A percentile compares a stretch with the other conserved stretches of the same genome.
These are phyloP conservation scores for Crataegus laevigata DNA, from an alignment of 306 rosid genomes.

Conservation along the genomic window DNA sequence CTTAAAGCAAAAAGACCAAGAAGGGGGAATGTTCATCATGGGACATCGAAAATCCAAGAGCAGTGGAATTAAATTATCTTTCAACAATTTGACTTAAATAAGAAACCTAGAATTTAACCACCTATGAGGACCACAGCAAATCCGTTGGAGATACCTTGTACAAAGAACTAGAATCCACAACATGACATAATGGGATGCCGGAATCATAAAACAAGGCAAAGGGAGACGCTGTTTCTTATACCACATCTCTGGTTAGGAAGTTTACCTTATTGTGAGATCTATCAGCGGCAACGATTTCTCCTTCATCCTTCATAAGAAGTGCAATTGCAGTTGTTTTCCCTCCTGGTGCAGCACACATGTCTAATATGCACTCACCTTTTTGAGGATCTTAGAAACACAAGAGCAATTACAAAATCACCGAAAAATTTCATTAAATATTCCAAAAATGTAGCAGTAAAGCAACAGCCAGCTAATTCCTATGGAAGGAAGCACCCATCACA, in stretches of 20 bases:
- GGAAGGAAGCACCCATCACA: not conserved
- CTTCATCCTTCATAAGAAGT: conserved; percentile 83
- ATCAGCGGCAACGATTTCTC: conserved; percentile 85
- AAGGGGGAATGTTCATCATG: not conserved
- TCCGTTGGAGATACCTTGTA: not conserved
- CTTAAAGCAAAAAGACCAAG: not conserved
- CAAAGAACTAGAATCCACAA: not conserved
- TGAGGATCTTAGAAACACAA: conserved; percentile 61
- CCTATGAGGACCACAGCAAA: not conserved
- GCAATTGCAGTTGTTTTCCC: conserved; percentile 98
- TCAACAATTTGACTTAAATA: not conserved
- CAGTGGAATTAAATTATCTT: not conserved
- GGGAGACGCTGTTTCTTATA: not conserved
- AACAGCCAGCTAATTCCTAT: not conserved
- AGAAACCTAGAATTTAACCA: not conserved
- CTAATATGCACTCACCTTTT: conserved; percentile 76
- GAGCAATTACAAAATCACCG: not conserved
- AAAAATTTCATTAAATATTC: not conserved
- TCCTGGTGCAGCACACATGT: conserved; percentile 99
- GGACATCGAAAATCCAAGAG: not conserved
- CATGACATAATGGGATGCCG: not conserved
- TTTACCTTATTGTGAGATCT: conserved; percentile 94
- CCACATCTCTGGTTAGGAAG: conserved; percentile 10
- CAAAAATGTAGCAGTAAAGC: not conserved
- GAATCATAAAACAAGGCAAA: conserved; percentile 1